phyloP scores from a whole-genome alignment of 2,329 filamentous ascomycete species.

The Mollisiaceae sp. region DNA sequence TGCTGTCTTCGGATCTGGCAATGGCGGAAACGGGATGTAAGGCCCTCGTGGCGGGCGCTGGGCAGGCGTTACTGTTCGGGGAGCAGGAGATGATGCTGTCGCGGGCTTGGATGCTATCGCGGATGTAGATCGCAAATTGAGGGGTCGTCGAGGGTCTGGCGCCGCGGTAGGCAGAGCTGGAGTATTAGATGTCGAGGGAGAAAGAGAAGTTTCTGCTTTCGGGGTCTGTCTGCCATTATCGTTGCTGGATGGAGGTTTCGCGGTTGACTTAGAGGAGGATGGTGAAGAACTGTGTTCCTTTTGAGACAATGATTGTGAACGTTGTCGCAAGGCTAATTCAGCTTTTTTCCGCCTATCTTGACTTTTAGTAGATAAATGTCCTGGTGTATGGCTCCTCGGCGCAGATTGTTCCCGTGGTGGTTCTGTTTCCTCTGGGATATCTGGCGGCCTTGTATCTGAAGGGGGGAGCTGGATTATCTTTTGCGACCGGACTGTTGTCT shows the following conservation, averaged over 20 bases:
- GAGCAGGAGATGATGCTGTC: constrained; percentile 33
- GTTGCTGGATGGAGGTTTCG: constrained; percentile 30
- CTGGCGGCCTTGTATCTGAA: constrained; percentile 43
- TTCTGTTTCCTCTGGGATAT: constrained; percentile 46
- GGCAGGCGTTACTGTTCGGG: constrained; percentile 30
- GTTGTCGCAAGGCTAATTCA: constrained; percentile 40
- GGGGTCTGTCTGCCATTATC: constrained; percentile 27
- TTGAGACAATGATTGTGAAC: constrained; percentile 43
- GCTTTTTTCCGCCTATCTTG: constrained; percentile 43
- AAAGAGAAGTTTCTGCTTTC: constrained; percentile 30
- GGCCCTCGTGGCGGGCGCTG: constrained; percentile 41
- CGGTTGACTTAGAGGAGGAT: constrained; percentile 29
- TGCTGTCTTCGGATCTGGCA: constrained; percentile 60
- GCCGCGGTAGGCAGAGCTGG: constrained; percentile 29
- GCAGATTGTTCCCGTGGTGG: constrained; percentile 46
- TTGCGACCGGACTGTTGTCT: constrained; percentile 53
- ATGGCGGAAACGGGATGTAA: constrained; percentile 59
- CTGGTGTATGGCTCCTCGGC: constrained; percentile 65
- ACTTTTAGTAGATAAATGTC: constrained; percentile 64
- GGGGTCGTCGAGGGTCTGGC: constrained; percentile 46
- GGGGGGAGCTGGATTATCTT: constrained; percentile 53
- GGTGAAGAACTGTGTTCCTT: constrained; percentile 35
- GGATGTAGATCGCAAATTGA: constrained; percentile 56
- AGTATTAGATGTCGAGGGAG: constrained; percentile 27
- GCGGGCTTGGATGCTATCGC: constrained; percentile 40